Evolutionary conservation across 2,329 filamentous ascomycete species (phyloP), one percentile per base, ranked within the genome.

Genomic region (Ophiostoma angusticollis): DNA sequence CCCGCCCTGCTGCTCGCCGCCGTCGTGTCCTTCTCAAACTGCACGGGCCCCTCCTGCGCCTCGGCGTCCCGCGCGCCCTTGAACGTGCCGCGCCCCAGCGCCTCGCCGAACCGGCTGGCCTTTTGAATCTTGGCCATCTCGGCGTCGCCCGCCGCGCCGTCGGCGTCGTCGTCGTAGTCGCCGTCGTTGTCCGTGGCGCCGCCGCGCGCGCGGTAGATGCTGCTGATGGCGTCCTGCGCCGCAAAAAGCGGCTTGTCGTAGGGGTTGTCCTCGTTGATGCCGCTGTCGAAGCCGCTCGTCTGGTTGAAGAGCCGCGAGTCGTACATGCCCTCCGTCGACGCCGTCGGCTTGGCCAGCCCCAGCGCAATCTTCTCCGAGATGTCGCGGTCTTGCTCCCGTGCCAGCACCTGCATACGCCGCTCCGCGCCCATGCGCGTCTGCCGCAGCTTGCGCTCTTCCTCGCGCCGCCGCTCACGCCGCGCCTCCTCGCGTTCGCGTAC

Each of bases 161-260:
- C 80, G 13, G 77, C 79, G 31, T 85, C 84, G 35, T 79, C 81
- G 0, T 81, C 89, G 1, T 74, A 80, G 30, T 80, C 85, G n/a
- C 77, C 79, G 30, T 85, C 80, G 13, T 76, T 79, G 34, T 85
- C 84, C 35, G 79, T 80, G 52, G 80, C 74, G 41, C 80, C 78
- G 18, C 81, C 74, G 17, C 74, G 74, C 1, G 89, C 85, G 24
- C 86, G 74, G 60, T 98, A 98, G 49, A 98, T 96, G 57, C 80
- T 89, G 62, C 76, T 91, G 52, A 95, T 85, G 8, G 85, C 89
- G 55, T 96, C 89, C 56, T 95, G 86, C 12, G 91, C 89, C 1
- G 87, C 87, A 57, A 98, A 98, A 7, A 98, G 67, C 16, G 91
- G 91, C 62, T 96, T 96, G 59, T 96, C 91, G 63, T 96, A 98